Evolutionary conservation across 2,329 filamentous ascomycete species (phyloP).

Genomic region (Fusarium brachygibbosum): DNA sequence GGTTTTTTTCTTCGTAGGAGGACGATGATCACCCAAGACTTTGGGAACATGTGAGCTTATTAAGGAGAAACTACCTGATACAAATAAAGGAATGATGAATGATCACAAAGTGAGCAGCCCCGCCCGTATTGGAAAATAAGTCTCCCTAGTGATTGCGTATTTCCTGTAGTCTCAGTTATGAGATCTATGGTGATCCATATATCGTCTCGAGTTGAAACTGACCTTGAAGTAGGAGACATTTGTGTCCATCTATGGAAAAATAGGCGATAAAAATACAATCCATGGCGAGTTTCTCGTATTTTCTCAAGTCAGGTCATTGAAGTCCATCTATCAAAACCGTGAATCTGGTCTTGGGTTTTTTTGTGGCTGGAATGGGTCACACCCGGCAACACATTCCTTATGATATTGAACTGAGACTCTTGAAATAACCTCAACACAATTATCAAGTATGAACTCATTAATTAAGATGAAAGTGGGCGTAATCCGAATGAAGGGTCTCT

Average conservation of each 20-base stretch:
- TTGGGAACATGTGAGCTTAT: slow-evolving; percentile 54
- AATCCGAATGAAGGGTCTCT: slow-evolving; percentile 30
- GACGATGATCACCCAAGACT: slow-evolving; percentile 50
- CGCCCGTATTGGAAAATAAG: slow-evolving; percentile 32
- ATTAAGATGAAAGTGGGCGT: slow-evolving; percentile 44
- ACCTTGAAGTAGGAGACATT: not conserved
- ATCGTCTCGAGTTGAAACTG: slow-evolving; percentile 1
- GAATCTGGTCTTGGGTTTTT: slow-evolving; percentile 33
- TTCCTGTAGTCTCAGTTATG: slow-evolving; percentile 7
- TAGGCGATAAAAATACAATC: slow-evolving; percentile 12
- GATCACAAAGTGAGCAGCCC: slow-evolving; percentile 38
- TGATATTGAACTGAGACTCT: slow-evolving; percentile 50
- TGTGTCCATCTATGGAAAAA: not conserved
- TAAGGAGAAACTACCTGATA: slow-evolving; percentile 50
- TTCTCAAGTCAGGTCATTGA: not conserved
- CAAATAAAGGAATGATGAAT: slow-evolving; percentile 51
- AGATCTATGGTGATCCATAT: slow-evolving; percentile 7
- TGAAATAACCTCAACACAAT: slow-evolving; percentile 46
- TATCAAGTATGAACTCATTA: slow-evolving; percentile 16
- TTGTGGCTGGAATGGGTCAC: slow-evolving; percentile 54
- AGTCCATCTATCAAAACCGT: slow-evolving; percentile 28
- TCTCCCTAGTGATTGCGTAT: slow-evolving; percentile 30
- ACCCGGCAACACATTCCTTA: slow-evolving; percentile 58
- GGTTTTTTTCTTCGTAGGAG: slow-evolving; percentile 53
- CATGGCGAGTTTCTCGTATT: slow-evolving; percentile 4